Conservation (phyloP, 2,329 filamentous ascomycete species). For the Xylariales sp. region DNA sequence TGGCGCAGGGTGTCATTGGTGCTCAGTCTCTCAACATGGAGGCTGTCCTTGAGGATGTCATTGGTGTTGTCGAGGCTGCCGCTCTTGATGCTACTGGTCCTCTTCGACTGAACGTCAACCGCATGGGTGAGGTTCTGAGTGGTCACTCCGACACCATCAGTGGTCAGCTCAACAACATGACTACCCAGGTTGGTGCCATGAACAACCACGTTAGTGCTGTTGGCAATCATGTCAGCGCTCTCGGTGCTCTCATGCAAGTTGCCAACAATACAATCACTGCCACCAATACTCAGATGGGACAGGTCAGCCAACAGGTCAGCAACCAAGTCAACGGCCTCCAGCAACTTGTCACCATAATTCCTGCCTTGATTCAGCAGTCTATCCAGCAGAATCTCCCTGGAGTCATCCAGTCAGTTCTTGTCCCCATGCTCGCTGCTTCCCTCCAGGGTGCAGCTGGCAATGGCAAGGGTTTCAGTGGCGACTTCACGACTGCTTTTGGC, state of each 20-base stretch:
- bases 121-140: background rate
- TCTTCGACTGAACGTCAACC: constrained; percentile 11
- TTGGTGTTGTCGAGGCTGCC: constrained; percentile 18
- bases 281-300: constrained; percentile 3
- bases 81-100: constrained; percentile 15
- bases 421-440: constrained; percentile 13
- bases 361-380: constrained; percentile 16
- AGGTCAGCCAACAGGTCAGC: too few relatives aligned
- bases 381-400: constrained; percentile 14
- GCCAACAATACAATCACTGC: constrained; percentile 20
- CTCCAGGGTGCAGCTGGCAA: constrained; percentile 9
- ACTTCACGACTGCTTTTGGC: background rate
- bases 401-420: constrained; percentile 12
- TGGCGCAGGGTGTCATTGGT: constrained; percentile 25
- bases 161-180: constrained; percentile 7
- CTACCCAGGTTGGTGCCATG: constrained; percentile 21
- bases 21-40: constrained; percentile 16
- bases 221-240: constrained; percentile 18
- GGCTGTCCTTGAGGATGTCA: constrained; percentile 18
- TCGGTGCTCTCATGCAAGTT: constrained; percentile 20
- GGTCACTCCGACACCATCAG: too few relatives aligned
- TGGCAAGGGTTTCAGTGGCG: constrained; percentile 2
- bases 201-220: constrained; percentile 18
- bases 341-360: constrained; percentile 21
- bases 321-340: constrained; percentile 19